These are phyloP conservation scores for Dalbergia oliveri DNA, from an alignment of 306 rosid species.

Conservation along the genomic window DNA sequence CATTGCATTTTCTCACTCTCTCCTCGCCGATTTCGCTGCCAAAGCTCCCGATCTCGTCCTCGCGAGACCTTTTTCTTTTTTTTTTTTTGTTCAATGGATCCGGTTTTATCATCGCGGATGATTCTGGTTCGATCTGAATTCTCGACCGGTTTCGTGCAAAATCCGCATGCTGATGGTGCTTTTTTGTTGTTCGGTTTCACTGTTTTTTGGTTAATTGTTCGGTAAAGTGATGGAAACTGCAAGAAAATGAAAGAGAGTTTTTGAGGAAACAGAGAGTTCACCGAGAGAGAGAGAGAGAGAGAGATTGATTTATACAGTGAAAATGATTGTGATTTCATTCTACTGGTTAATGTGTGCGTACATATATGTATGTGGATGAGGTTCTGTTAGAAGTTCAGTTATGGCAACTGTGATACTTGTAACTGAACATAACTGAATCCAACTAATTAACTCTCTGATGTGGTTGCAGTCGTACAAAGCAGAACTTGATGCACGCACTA, in stretches of 20 bases:
- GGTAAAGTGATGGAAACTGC: not conserved
- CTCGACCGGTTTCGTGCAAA: not conserved
- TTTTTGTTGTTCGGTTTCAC: slow-evolving; percentile 12
- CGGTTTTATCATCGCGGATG: not conserved
- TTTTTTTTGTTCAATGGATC: slow-evolving; percentile 14
- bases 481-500: not conserved
- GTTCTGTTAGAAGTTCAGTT: not conserved
- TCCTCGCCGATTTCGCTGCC: not conserved
- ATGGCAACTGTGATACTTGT: not conserved
- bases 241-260: not conserved
- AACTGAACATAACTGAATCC: not conserved
- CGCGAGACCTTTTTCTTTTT: not conserved
- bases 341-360: not conserved
- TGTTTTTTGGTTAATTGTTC: not conserved
- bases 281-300: not conserved
- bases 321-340: not conserved
- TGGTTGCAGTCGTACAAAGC: not conserved
- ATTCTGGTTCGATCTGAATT: not conserved
- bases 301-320: not conserved
- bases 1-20: slow-evolving; percentile 1
- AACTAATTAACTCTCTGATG: not conserved
- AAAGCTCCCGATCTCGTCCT: slow-evolving; percentile 41
- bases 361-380: not conserved
- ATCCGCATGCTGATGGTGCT: not conserved
- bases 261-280: not conserved